Evolutionary conservation across 345 rosid genomes (phyloP).

Genomic region (Iberis pinnata): DNA sequence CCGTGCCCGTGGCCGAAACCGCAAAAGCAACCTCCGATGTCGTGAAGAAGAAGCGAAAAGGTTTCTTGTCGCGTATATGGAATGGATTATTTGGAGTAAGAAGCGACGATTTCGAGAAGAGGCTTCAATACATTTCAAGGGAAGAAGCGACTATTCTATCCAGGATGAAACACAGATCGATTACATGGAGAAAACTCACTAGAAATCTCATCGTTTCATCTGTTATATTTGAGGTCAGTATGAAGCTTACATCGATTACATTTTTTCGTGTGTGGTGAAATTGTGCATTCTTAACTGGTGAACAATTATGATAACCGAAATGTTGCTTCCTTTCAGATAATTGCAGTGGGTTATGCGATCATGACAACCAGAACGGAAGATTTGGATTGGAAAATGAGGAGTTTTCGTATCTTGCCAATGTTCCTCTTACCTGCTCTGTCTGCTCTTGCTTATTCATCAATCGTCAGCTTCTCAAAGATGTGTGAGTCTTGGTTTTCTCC

Average conservation of each 20-base stretch:
- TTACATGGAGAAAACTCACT: constrained; percentile 51
- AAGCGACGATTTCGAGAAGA: constrained; percentile 86
- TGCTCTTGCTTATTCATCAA: constrained; percentile 43
- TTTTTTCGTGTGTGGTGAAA: not conserved
- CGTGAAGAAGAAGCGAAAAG: constrained; percentile 45
- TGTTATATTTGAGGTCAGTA: constrained; percentile 57
- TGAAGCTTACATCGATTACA: constrained; percentile 46
- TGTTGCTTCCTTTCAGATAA: constrained; percentile 34
- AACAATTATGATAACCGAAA: too few species aligned
- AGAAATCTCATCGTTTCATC: constrained; percentile 59
- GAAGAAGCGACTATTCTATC: constrained; percentile 73
- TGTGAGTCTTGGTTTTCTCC: constrained; percentile 36
- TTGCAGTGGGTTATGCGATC: constrained; percentile 66
- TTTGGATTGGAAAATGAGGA: constrained; percentile 67
- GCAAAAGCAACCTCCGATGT: not conserved
- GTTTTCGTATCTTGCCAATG: constrained; percentile 55
- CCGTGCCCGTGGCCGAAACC: too few species aligned
- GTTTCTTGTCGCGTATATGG: constrained; percentile 70
- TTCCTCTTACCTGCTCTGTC: constrained; percentile 62
- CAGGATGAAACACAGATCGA: constrained; percentile 60
- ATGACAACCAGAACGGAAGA: constrained; percentile 51
- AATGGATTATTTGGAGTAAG: constrained; percentile 47
- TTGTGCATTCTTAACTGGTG: not conserved
- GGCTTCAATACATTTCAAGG: constrained; percentile 65
- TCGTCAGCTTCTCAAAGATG: constrained; percentile 50